These are phyloP conservation scores for Tylopilus sp. DNA, from an alignment of 768 basidiomycete species.

Conservation along the genomic window DNA sequence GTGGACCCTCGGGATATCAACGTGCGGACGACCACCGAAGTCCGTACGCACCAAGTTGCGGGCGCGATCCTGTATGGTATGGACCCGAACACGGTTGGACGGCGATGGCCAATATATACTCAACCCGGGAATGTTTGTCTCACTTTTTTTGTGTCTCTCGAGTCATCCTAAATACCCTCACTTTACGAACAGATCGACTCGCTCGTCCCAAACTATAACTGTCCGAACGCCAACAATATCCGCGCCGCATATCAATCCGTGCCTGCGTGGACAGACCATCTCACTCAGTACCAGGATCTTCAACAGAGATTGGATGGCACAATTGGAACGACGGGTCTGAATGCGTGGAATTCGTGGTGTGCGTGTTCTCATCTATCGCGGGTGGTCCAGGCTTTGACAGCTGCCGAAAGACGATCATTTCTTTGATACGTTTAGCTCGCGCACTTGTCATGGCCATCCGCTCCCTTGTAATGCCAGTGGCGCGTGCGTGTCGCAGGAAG, in stretches of 20 bases:
- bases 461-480: conserved; percentile 44
- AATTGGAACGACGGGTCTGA: conserved; percentile 39
- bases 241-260: conserved; percentile 41
- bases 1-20: conserved; percentile 38
- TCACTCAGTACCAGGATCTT: conserved; percentile 34
- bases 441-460: conserved; percentile 40
- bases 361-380: conserved; percentile 12
- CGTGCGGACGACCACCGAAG: conserved; percentile 42
- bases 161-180: too few relatives aligned
- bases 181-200: conserved; percentile 40
- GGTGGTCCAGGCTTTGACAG: not conserved
- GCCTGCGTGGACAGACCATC: conserved; percentile 45
- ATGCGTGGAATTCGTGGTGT: conserved; percentile 49
- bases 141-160: not conserved
- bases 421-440: conserved; percentile 49
- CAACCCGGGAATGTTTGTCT: conserved; percentile 40
- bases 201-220: conserved; percentile 42
- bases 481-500: conserved; percentile 39
- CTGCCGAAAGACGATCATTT: conserved; percentile 37
- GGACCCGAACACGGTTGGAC: conserved; percentile 33
- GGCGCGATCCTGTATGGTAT: conserved; percentile 45
- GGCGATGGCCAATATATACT: conserved; percentile 37
- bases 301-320: conserved; percentile 36
- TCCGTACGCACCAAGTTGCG: conserved; percentile 47
- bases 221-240: conserved; percentile 39